Evolutionary conservation across 2,329 filamentous ascomycete genomes (phyloP), one percentile per base, ranked within the genome.

Genomic region (Tricladium varicosporioides): DNA sequence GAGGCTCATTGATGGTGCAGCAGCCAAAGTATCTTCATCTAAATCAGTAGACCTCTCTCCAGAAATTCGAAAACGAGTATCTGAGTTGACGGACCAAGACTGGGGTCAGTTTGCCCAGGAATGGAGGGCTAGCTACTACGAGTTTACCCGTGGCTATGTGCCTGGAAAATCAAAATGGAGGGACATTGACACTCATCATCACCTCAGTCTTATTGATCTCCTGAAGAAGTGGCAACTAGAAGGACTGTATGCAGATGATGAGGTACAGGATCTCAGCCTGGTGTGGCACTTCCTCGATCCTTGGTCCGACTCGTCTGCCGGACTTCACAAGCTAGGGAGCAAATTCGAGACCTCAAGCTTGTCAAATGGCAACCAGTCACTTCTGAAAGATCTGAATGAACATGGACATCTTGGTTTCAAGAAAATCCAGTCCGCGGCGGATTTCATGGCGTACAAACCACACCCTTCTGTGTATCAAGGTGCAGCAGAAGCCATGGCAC

Each of bases 401-500:
- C 77, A 83, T 64, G 85, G 81, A 1, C 71, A 72, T 4, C 77
- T 92, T 51, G 79, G 79, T 0, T 93, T 92, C 65, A 76, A 77
- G 18, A 73, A 78, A 53, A 65, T 92, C 42, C 75, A 87, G 58
- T 89, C 84, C 8, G 83, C 85, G 0, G 88, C 89, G 71, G 80
- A 86, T 61, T 93, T 92, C 68, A 75, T 78, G 46, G 84, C 83
- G 0, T 94, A 93, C 71, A 94, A 94, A 75, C 89, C 89, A 1
- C 79, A 82, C 59, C 80, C 82, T 7, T 75, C 71, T 51, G 85
- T 87, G 1, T 94, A 94, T 67, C 76, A 81, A 1, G 89, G 89
- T 3, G 89, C 87, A 0, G 87, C 78, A 1, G 71, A 76, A 56
- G 77, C 75, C 62, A 72, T 92, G 52, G 82, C 80, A 0, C 44